These are phyloP conservation scores for Sabuloglossum arenarium DNA, from an alignment of 495 filamentous ascomycete genomes.

Conservation along the genomic window DNA sequence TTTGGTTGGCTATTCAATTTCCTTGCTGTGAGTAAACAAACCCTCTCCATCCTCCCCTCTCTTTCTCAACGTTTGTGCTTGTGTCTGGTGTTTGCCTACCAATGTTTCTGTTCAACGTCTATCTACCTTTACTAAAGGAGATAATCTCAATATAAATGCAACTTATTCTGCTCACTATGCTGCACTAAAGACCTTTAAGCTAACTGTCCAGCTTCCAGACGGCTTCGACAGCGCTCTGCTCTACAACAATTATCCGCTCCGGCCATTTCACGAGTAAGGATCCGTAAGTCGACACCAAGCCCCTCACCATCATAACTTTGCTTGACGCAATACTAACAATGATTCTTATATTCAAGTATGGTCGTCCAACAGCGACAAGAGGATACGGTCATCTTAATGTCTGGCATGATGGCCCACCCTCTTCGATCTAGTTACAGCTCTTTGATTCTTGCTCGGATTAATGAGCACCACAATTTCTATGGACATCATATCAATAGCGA, in stretches of 20 bases:
- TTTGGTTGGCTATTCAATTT: slow-evolving; percentile 14
- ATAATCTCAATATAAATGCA: background rate
- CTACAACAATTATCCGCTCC: slow-evolving; percentile 8
- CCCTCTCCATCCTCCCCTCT: background rate
- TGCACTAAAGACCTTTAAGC: background rate
- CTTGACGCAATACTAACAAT: background rate
- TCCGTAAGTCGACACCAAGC: background rate
- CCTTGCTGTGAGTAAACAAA: slow-evolving; percentile 9
- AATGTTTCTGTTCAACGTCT: background rate
- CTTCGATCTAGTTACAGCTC: slow-evolving; percentile 7
- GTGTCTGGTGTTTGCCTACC: background rate
- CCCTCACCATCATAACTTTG: background rate
- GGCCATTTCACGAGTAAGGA: slow-evolving; percentile 11
- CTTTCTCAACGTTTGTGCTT: background rate
- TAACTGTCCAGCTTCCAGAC: slow-evolving; percentile 4
- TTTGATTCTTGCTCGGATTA: slow-evolving; percentile 11
- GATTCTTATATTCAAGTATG: background rate
- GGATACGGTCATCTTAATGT: slow-evolving; percentile 12
- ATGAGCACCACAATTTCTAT: slow-evolving; percentile 13
- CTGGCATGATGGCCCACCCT: slow-evolving; percentile 9
- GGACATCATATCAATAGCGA: slow-evolving; percentile 13
- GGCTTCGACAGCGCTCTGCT: slow-evolving; percentile 9
- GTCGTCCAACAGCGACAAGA: slow-evolving; percentile 12
- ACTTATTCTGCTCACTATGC: background rate
- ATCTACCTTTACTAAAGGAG: too few relatives aligned